A percentile compares a stretch with the other conserved stretches of the same genome.
Conservation (phyloP, 306 rosid species). For the Cucumis melo region DNA sequence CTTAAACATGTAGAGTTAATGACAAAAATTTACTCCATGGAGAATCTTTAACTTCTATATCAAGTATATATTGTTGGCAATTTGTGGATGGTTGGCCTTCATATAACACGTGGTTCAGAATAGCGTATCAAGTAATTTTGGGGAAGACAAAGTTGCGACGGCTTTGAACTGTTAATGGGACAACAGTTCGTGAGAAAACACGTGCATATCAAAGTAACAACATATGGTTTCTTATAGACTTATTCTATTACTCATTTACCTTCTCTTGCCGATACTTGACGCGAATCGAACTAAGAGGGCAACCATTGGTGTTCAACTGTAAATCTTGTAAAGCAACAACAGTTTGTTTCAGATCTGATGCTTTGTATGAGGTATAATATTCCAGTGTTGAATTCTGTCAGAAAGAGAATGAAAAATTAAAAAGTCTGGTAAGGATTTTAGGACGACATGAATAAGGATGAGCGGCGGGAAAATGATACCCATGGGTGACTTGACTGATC, state of each 20-base stretch:
- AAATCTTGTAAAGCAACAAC: conserved; percentile 69
- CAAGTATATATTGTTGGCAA: conserved; percentile 11
- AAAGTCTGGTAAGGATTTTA: conserved; percentile 7
- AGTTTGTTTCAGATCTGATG: conserved; percentile 56
- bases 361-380: conserved; percentile 52
- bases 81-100: conserved; percentile 22
- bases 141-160: conserved; percentile 62
- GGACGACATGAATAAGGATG: conserved; percentile 4
- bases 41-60: conserved; percentile 15
- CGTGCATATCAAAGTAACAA: background rate
- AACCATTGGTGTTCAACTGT: conserved; percentile 47
- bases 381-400: conserved; percentile 75
- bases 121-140: conserved; percentile 46
- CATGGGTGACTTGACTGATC: conserved; percentile 80
- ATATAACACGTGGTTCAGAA: conserved; percentile 30
- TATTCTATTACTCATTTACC: conserved; percentile 22
- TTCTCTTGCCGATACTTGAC: conserved; percentile 62
- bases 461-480: conserved; percentile 30
- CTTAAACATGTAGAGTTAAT: conserved; percentile 18
- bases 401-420: background rate
- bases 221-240: background rate
- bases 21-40: conserved; percentile 8
- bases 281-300: conserved; percentile 52
- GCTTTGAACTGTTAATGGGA: conserved; percentile 43
- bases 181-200: conserved; percentile 7